These are phyloP conservation scores for Aspergillus ibericus DNA, from an alignment of 2,329 filamentous ascomycete species.

Conservation along the genomic window DNA sequence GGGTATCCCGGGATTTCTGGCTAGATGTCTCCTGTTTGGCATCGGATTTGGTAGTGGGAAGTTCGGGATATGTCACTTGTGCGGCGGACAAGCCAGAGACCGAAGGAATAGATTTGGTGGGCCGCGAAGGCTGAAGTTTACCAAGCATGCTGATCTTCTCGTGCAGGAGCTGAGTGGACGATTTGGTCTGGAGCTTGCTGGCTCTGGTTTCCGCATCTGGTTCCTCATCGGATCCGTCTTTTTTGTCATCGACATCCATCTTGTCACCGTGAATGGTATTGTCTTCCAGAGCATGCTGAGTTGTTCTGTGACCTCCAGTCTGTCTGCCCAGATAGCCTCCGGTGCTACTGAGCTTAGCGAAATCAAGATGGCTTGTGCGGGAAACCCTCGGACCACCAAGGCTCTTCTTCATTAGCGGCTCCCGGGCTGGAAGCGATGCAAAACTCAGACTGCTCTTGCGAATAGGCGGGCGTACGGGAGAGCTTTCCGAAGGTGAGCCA, in stretches of 20 bases:
- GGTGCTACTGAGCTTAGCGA: slow-evolving; percentile 42
- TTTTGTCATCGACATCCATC: slow-evolving; percentile 57
- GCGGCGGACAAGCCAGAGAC: slow-evolving; percentile 27
- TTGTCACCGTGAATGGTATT: slow-evolving; percentile 49
- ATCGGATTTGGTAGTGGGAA: slow-evolving; percentile 31
- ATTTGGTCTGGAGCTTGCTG: slow-evolving; percentile 71
- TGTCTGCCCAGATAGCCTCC: slow-evolving; percentile 70
- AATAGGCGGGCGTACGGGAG: slow-evolving; percentile 63
- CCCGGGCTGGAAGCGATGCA: slow-evolving; percentile 84
- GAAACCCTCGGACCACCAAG: slow-evolving; percentile 69
- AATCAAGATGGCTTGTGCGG: slow-evolving; percentile 75
- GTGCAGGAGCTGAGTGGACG: slow-evolving; percentile 88
- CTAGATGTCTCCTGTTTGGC: slow-evolving; percentile 25
- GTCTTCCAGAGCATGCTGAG: slow-evolving; percentile 38
- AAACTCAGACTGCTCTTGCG: slow-evolving; percentile 96
- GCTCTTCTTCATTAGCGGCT: slow-evolving; percentile 84
- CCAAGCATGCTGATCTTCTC: slow-evolving; percentile 83
- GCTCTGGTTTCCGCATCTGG: slow-evolving; percentile 51
- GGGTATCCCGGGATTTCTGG: slow-evolving; percentile 23
- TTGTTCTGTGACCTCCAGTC: slow-evolving; percentile 60
- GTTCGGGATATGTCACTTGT: slow-evolving; percentile 40
- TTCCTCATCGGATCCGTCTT: slow-evolving; percentile 48
- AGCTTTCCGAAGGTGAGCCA: slow-evolving; percentile 49
- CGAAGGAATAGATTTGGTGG: slow-evolving; percentile 48
- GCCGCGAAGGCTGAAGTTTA: slow-evolving; percentile 51